Evolutionary conservation across 2,329 filamentous ascomycete species (phyloP), one percentile per base, ranked within the genome.

Genomic region (Aspergillus ustus): DNA sequence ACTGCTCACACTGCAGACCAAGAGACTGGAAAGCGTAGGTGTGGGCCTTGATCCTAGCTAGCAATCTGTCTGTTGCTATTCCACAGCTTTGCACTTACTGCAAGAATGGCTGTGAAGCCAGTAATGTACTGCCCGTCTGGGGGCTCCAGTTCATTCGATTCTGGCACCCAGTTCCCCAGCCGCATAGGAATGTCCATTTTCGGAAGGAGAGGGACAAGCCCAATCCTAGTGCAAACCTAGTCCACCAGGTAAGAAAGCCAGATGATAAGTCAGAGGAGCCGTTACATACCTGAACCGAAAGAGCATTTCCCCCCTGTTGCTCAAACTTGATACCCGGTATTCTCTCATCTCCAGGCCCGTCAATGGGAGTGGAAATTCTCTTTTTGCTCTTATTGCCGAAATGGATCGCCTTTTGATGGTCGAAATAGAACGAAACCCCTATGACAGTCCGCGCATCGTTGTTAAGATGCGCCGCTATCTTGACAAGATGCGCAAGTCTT

Each of bases 1-100:
- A 22, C 15, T 37, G 40, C n/a, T 56, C 52, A 37, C 46, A 61
- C 28, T 56, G 59, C n/a, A 61, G 52, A 11, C 40, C 22, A 46
- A 61, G 46, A 1, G 45, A 46, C 37, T 48, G 37, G n/a, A 61
- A 61, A 4, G 8, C 46, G 25, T 19, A 19, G 45, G 11, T 46
- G 34, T 22, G 45, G n/a, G 48, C 52, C 56, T 46, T 25, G 25
- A 13, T 40, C 34, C 34, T 15, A 11, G 11, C 15, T 40, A 40
- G 34, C 34, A 13, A 13, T 15, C 15, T 13, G 8, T 34, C 31
- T 34, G 8, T 15, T 15, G 9, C 13, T 11, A 11, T 40, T 15
- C 34, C 15, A 13, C 1, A 40, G 34, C 15, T 40, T 11, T 40
- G 11, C 9, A 40, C 34, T 40, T 40, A 40, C 34, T 40, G 34